Base-by-base conservation (phyloP, 2,329 filamentous ascomycete genomes). In the Fusarium avenaceum region DNA sequence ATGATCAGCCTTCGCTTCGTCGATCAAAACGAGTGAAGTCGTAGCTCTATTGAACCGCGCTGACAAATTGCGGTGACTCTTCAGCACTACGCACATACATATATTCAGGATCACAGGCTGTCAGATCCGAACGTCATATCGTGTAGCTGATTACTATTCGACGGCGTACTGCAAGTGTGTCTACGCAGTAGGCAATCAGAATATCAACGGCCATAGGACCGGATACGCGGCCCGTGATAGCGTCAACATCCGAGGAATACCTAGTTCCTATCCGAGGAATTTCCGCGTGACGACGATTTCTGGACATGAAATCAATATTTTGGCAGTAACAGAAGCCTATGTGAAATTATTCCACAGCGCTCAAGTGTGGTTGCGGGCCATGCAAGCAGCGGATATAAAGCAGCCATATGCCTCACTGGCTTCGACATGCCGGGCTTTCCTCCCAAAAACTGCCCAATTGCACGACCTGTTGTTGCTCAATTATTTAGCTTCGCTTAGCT, bases 11-110 rank as follows among this genome's bases (percentile, higher is more conserved):
- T 42, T 32, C 43, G 13, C 70, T 73, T 30, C 67, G 72, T 44
- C 70, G 72, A 62, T 74, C 72, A 63, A 74, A 74, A 46, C 59
- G 72, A 54, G 48, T 57, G n/a, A 74, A 53, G 40, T 48, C 54
- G 22, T 74, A 70, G 47, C 26, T 47, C 24, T 35, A 32, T 20
- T 30, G 15, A 28, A 47, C 33, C 17, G n/a, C 45, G 47, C 47
- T 51, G n/a, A 33, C 33, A 35, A 63, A 49, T 45, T 8, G 39
- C 33, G 22, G 7, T 19, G 40, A 20, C 48, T 32, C 19, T 15
- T 22, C 26, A 56, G 30, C 40, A 52, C 33, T 44, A 47, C 26
- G 22, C 19, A 40, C 35, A 28, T 35, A 35, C 44, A 39, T 35
- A 42, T 20, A 11, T 35, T n/a, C 38, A 48, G 28, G 48, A 17